Conservation (phyloP, 257 asterid genomes). For the Plantago elongata region DNA sequence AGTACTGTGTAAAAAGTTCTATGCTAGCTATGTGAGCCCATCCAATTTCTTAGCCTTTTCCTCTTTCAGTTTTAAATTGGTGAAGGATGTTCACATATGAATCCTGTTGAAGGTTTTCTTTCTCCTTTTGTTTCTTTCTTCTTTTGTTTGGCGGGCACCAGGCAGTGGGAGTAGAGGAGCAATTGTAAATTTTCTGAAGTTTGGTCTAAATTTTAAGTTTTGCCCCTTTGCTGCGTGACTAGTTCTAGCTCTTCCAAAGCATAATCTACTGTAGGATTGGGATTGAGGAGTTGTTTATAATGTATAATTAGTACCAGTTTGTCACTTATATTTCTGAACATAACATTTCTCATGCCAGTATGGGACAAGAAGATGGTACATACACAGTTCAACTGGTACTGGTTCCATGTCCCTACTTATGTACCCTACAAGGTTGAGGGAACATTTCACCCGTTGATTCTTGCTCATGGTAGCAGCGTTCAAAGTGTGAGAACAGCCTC, state of each 20-base stretch:
- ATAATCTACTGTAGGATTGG: no score
- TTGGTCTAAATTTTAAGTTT: background rate
- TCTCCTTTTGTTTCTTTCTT: no score
- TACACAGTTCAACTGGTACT: conserved; percentile 93
- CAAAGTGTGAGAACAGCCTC: conserved; percentile 89
- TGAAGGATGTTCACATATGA: no score
- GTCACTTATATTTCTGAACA: conserved; percentile 7
- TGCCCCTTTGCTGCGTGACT: background rate
- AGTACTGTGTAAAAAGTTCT: background rate
- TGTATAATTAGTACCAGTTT: background rate
- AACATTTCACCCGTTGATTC: conserved; percentile 68
- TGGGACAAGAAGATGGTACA: conserved; percentile 99
- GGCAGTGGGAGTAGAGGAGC: background rate
- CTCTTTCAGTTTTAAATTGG: no score
- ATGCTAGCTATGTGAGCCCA: background rate
- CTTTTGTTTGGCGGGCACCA: no score
- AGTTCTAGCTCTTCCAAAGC: background rate
- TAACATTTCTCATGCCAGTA: conserved; percentile 36
- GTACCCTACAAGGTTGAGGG: conserved; percentile 88
- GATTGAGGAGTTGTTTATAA: background rate
- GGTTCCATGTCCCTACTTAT: conserved; percentile 92
- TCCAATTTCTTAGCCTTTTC: no score
- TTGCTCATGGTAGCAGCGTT: conserved; percentile 65
- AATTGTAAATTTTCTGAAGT: background rate
- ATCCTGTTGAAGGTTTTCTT: no score